Base-by-base conservation (phyloP, 768 basidiomycete species). In the Mycena latifolia region DNA sequence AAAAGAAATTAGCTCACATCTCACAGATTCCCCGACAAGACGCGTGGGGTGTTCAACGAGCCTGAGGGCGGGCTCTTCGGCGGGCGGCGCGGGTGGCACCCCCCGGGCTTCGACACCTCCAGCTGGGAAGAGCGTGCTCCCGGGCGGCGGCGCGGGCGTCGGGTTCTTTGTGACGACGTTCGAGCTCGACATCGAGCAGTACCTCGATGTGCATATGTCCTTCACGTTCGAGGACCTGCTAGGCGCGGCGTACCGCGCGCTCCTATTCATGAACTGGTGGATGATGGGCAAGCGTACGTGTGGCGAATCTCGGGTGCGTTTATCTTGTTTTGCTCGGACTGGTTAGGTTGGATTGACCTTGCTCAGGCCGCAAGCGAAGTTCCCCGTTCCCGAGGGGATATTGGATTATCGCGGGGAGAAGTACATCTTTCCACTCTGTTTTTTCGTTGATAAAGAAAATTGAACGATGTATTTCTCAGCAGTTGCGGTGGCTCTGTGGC, bases 371-470 rank as follows among this genome's bases (percentile, higher is more conserved):
- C 93, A 95, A 74, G 79, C 84, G 54, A 90, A 88, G 72, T 95
- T 94, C 84, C 92, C 93, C 1, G 92, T 95, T 6, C 93, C 89
- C 41, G 84, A 91, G 92, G 94, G 94, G 2, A 93, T 95, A 43
- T 73, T 95, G 52, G n/a, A n/a, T n/a, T n/a, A n/a, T n/a, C n/a
- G n/a, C n/a, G n/a, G n/a, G n/a, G n/a, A n/a, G n/a, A n/a, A 93
- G 92, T 92, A 73, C 29, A 60, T 29, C 28, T 1, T n/a, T 37
- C 8, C n/a, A n/a, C n/a, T n/a, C n/a, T n/a, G n/a, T 66, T 12
- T 31, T 67, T 9, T 15, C 2, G 15, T 29, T 31, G 20, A 37
- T 37, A 33, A 33, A 11, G 6, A n/a, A n/a, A n/a, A 33, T 33
- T 33, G 31, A 33, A 47, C 15, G 24, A n/a, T 29, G 22, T 27